These are phyloP conservation scores for Lachnellula subtilissima DNA, from an alignment of 2,329 filamentous ascomycete genomes.

Conservation along the genomic window DNA sequence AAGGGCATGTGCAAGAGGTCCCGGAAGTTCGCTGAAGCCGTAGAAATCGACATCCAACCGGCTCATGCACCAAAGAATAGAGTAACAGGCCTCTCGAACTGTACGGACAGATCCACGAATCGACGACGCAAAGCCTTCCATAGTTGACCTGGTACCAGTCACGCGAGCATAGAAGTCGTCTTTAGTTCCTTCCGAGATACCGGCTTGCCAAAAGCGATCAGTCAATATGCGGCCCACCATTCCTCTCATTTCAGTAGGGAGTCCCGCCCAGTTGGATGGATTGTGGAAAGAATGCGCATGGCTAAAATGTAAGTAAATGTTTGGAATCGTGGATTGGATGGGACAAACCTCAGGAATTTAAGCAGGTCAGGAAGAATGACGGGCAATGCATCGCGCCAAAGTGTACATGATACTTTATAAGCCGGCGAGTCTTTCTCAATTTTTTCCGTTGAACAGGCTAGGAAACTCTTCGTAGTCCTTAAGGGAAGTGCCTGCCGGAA, in stretches of 20 bases:
- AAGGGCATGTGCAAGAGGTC: conserved; percentile 75
- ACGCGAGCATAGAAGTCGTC: conserved; percentile 96
- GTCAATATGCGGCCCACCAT: conserved; percentile 81
- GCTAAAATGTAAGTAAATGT: conserved; percentile 37
- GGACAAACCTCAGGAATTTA: conserved; percentile 64
- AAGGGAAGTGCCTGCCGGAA: conserved; percentile 59
- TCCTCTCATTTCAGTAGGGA: conserved; percentile 69
- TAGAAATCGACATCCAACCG: conserved; percentile 85
- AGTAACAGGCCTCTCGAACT: conserved; percentile 89
- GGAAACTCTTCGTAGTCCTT: conserved; percentile 80
- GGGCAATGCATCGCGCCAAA: conserved; percentile 85
- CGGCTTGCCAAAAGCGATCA: conserved; percentile 96
- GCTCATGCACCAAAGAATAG: conserved; percentile 90
- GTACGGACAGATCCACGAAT: conserved; percentile 85
- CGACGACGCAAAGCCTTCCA: conserved; percentile 91
- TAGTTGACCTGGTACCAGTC: conserved; percentile 77
- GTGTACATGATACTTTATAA: conserved; percentile 67
- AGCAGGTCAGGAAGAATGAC: conserved; percentile 80
- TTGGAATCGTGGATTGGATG: conserved; percentile 13
- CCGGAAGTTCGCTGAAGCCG: conserved; percentile 77
- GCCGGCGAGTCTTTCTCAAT: conserved; percentile 68
- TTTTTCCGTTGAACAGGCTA: conserved; percentile 90
- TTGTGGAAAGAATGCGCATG: conserved; percentile 92
- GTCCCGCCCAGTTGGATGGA: conserved; percentile 71
- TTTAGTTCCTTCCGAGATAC: conserved; percentile 90